These are phyloP conservation scores for Fusarium guadeloupense DNA, from an alignment of 2,329 filamentous ascomycete species.

Conservation along the genomic window DNA sequence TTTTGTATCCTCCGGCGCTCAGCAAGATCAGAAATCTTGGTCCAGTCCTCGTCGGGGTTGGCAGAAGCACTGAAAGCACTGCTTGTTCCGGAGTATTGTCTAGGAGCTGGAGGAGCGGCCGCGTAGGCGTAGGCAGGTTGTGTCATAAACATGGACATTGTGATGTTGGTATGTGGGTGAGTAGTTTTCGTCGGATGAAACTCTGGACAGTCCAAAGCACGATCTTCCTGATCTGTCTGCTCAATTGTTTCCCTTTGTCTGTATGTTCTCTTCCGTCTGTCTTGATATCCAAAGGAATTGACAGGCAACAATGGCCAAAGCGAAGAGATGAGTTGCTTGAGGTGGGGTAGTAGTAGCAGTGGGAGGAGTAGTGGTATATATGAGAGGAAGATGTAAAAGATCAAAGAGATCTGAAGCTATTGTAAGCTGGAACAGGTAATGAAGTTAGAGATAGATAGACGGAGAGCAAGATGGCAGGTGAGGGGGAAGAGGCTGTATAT, in stretches of 20 bases:
- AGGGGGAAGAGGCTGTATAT: constrained; percentile 46
- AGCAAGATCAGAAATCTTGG: constrained; percentile 96
- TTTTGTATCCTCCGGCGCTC: constrained; percentile 96
- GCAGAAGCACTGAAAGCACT: constrained; percentile 95
- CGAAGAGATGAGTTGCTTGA: constrained; percentile 19
- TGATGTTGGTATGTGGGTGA: constrained; percentile 26
- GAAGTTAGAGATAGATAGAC: constrained; percentile 38
- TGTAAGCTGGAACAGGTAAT: constrained; percentile 27
- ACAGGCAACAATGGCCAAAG: constrained; percentile 17
- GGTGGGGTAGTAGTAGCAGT: constrained; percentile 11
- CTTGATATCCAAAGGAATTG: constrained; percentile 24
- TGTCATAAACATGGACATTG: constrained; percentile 51
- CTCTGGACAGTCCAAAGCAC: constrained; percentile 23
- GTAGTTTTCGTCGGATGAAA: constrained; percentile 29
- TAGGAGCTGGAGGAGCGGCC: constrained; percentile 54
- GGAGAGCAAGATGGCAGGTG: constrained; percentile 33
- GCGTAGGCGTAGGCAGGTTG: constrained; percentile 49
- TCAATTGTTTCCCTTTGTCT: constrained; percentile 24
- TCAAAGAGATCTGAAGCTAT: constrained; percentile 29
- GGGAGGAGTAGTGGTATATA: too few species aligned
- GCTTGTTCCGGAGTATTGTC: constrained; percentile 81
- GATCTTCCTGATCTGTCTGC: constrained; percentile 9
- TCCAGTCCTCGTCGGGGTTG: constrained; percentile 98
- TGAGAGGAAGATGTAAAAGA: constrained; percentile 14
- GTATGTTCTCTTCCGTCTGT: constrained; percentile 28